Conservation (phyloP, 1,284 basidiomycete genomes). For the Ustilago cynodontis region DNA sequence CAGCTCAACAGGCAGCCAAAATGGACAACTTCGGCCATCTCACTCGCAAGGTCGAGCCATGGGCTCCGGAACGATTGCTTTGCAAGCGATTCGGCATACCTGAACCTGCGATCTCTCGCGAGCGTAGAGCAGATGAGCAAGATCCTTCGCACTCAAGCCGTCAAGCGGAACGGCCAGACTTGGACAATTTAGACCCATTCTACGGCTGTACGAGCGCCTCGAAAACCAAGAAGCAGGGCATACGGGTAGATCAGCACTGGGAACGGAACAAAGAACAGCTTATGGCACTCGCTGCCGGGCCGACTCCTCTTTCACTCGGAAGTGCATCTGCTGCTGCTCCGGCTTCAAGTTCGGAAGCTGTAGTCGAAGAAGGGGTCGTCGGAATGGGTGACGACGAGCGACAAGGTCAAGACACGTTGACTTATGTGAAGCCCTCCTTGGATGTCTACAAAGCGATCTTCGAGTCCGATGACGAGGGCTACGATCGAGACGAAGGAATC, state of each 20-base stretch:
- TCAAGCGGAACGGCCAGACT: background rate
- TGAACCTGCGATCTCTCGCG: constrained; percentile 74
- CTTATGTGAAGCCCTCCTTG: constrained; percentile 86
- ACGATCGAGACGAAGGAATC: constrained; percentile 82
- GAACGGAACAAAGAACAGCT: constrained; percentile 33
- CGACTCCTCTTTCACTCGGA: constrained; percentile 51
- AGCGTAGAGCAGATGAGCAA: constrained; percentile 5
- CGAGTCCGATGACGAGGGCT: constrained; percentile 78
- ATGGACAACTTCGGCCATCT: constrained; percentile 88
- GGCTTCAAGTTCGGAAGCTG: background rate
- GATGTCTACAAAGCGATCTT: constrained; percentile 86
- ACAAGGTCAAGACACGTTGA: constrained; percentile 86
- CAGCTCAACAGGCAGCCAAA: constrained; percentile 82
- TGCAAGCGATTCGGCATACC: constrained; percentile 95
- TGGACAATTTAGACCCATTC: constrained; percentile 30
- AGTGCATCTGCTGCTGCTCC: constrained; percentile 7
- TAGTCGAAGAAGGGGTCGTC: constrained; percentile 70
- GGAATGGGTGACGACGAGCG: constrained; percentile 89
- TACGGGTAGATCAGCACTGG: constrained; percentile 43
- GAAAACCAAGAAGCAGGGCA: background rate
- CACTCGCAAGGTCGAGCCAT: constrained; percentile 80
- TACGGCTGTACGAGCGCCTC: constrained; percentile 21
- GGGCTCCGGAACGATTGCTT: constrained; percentile 83
- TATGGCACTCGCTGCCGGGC: constrained; percentile 25
- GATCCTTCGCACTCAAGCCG: background rate